Conservation (phyloP, 306 rosid genomes). For the Carpinus fangiana region DNA sequence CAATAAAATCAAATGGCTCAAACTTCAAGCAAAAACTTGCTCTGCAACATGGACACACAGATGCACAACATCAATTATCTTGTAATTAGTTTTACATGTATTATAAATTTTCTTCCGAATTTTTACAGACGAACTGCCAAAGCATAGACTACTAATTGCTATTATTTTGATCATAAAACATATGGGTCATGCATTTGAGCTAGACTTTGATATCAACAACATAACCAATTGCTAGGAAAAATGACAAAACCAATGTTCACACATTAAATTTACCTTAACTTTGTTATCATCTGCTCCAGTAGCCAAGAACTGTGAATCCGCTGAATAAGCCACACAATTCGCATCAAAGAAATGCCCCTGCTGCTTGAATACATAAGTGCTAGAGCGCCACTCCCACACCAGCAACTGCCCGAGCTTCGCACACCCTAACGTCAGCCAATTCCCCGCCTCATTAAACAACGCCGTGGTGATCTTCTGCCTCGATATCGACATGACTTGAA, state of each 20-base stretch:
- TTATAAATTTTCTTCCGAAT: neutral
- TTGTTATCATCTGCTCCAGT: conserved; percentile 99
- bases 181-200: neutral
- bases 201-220: neutral
- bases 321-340: conserved; percentile 78
- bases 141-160: neutral
- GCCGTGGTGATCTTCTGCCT: conserved; percentile 86
- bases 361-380: conserved; percentile 90
- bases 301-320: conserved; percentile 82
- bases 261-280: conserved; percentile 67
- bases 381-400: conserved; percentile 97
- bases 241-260: neutral
- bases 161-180: neutral
- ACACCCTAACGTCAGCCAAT: conserved; percentile 89
- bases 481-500: conserved; percentile 74
- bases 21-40: neutral
- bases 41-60: neutral
- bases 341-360: conserved; percentile 99
- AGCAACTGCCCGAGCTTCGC: conserved; percentile 90
- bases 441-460: conserved; percentile 77
- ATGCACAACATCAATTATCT: neutral
- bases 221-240: neutral
- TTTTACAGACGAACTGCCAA: neutral
- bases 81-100: neutral
- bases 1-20: neutral